These are phyloP conservation scores for Botrytis hyacinthi DNA, from an alignment of 2,329 filamentous ascomycete species.

Conservation along the genomic window DNA sequence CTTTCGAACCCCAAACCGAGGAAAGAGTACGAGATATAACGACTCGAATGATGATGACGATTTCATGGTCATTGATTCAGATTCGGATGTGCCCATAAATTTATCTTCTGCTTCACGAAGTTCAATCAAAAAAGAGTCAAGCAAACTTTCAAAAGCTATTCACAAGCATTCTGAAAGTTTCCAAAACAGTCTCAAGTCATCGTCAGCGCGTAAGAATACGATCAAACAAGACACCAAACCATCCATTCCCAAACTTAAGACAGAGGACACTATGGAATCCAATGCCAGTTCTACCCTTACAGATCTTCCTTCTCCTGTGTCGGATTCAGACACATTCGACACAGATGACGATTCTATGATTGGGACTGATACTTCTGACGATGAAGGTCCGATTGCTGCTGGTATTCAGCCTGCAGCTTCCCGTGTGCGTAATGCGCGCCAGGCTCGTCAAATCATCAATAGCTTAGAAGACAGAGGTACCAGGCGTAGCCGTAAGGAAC, in stretches of 20 bases:
- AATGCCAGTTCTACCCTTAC: constrained; percentile 1
- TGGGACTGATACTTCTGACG: constrained; percentile 14
- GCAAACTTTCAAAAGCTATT: constrained; percentile 5
- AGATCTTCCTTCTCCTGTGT: background rate
- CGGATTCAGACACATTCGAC: constrained; percentile 26
- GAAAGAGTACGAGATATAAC: constrained; percentile 25
- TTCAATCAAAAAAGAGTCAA: background rate
- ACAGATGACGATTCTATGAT: constrained; percentile 19
- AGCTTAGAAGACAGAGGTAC: constrained; percentile 39
- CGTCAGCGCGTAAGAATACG: background rate
- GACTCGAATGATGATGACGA: constrained; percentile 29
- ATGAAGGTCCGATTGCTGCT: constrained; percentile 6
- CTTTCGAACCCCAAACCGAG: constrained; percentile 23
- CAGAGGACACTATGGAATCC: constrained; percentile 26
- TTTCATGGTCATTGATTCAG: constrained; percentile 28
- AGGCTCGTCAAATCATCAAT: constrained; percentile 25
- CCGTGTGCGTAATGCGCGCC: background rate
- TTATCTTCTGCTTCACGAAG: constrained; percentile 1
- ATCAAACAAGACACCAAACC: background rate
- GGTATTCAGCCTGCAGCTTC: background rate
- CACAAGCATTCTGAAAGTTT: constrained; percentile 11
- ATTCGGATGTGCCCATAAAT: constrained; percentile 25
- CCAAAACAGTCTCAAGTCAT: background rate
- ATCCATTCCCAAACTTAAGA: constrained; percentile 10
- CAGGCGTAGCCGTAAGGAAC: constrained; percentile 47